Evolutionary conservation across 768 basidiomycete genomes (phyloP).

Genomic region (Dacryopinax primogenitus): DNA sequence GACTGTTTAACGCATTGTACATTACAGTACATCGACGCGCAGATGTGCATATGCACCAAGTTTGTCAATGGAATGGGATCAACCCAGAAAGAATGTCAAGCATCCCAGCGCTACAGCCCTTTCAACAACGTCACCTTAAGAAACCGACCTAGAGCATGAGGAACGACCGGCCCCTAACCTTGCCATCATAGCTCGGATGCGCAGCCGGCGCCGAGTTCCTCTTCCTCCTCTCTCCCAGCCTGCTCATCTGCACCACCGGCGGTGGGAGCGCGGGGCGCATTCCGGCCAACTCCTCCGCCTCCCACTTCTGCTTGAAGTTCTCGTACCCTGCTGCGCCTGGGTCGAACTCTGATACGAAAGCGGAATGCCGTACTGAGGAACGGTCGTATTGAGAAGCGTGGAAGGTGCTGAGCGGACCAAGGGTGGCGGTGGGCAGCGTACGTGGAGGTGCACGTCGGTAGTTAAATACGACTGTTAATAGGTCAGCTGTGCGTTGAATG

Average conservation of each 20-base stretch:
- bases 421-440: background rate
- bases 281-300: background rate
- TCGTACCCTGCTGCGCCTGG: background rate
- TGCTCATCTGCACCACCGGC: background rate
- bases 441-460: slow-evolving; percentile 1
- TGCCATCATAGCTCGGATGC: slow-evolving; percentile 1
- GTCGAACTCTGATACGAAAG: background rate
- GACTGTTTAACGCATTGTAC: too few relatives aligned
- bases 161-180: background rate
- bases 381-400: background rate
- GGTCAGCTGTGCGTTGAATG: background rate
- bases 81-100: too few relatives aligned
- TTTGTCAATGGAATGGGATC: too few relatives aligned
- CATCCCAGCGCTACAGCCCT: too few relatives aligned
- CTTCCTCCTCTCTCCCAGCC: background rate
- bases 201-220: background rate
- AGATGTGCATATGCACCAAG: too few relatives aligned
- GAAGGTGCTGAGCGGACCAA: background rate
- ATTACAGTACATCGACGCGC: too few relatives aligned
- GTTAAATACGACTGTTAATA: background rate
- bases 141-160: background rate
- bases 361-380: background rate
- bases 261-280: background rate
- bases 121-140: too few relatives aligned
- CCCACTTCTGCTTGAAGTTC: background rate